Base-by-base conservation (phyloP, 2,329 filamentous ascomycete genomes). In the Paradendryphiella salina region DNA sequence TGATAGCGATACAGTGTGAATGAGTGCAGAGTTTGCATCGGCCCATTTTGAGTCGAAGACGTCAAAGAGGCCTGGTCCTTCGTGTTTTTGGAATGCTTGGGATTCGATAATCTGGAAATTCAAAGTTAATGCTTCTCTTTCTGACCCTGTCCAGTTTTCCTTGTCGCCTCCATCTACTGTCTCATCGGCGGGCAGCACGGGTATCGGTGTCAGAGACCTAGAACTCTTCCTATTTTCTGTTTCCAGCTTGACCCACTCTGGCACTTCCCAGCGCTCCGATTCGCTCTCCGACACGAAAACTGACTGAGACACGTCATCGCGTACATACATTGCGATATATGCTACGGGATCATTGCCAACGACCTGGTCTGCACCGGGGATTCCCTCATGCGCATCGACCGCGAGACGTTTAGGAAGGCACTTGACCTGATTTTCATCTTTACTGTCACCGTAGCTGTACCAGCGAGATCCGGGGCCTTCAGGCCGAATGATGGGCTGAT, bases 401-500 rank as follows among this genome's bases (percentile, higher is more conserved):
- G 82, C 82, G 51, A 81, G 78, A 56, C 80, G 81, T 31, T 76
- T 76, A 0, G 83, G 85, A 50, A 85, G 67, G 36, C 81, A 81
- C 43, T 77, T 77, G 26, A 86, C 82, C 42, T 77, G 76, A 49
- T 82, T 81, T 26, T 80, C 79, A 23, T 79, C 77, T 46, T 70
- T 71, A 37, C 76, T 77, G 56, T 82, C 80, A 26, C 82, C 78
- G 56, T 85, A 85, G 28, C 77, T 78, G 46, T 85, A 80, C 84
- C 84, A 86, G 37, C 77, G 79, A 7, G 77, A 76, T 8, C 76
- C 78, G 5, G 79, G 78, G 2, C 83, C 82, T 36, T 76, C 76
- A 1, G 84, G 84, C 23, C 83, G 77, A 39, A 86, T 67, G 28
- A 85, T 79, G n/a, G 80, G 79, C 58, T 83, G 82, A 70, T 84